phyloP scores from a whole-genome alignment of 768 basidiomycete species.

The Phaeotremella skinneri region DNA sequence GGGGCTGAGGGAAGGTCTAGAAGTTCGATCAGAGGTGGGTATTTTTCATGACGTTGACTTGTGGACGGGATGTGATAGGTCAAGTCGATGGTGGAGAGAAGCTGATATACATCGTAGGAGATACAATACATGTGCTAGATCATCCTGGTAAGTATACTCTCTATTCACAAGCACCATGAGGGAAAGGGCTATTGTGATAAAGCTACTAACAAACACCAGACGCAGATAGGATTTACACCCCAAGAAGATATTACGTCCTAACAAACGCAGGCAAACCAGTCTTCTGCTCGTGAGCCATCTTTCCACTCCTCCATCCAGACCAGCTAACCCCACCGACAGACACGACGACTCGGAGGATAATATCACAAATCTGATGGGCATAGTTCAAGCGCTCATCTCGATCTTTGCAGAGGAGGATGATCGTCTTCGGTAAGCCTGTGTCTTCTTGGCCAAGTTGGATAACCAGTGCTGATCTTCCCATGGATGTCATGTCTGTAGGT shows the following conservation, averaged over 20 bases:
- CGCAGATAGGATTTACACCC: constrained; percentile 6
- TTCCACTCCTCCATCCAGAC: not conserved
- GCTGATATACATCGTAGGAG: constrained; percentile 6
- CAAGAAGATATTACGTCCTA: constrained; percentile 81
- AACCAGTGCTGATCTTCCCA: constrained; percentile 53
- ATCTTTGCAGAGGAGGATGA: constrained; percentile 92
- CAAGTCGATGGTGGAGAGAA: constrained; percentile 7
- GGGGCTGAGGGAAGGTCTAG: no score
- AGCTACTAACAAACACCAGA: not conserved
- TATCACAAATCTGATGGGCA: constrained; percentile 75
- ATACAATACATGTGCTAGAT: not conserved
- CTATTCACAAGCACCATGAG: constrained; percentile 1
- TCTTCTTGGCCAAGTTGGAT: constrained; percentile 89
- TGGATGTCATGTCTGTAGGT: constrained; percentile 57
- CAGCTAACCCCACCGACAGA: constrained; percentile 55
- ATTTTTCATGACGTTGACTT: constrained; percentile 10
- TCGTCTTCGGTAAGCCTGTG: constrained; percentile 54
- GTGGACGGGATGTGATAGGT: not conserved
- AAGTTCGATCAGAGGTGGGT: no score
- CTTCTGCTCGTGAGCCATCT: constrained; percentile 68
- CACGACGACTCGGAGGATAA: constrained; percentile 61
- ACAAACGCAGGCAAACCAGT: constrained; percentile 99
- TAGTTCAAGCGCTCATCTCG: constrained; percentile 93
- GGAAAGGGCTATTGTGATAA: not conserved
- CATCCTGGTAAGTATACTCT: not conserved